Conservation (phyloP, 192 early-diverging fungal genomes). For the Coemansia sp. region DNA sequence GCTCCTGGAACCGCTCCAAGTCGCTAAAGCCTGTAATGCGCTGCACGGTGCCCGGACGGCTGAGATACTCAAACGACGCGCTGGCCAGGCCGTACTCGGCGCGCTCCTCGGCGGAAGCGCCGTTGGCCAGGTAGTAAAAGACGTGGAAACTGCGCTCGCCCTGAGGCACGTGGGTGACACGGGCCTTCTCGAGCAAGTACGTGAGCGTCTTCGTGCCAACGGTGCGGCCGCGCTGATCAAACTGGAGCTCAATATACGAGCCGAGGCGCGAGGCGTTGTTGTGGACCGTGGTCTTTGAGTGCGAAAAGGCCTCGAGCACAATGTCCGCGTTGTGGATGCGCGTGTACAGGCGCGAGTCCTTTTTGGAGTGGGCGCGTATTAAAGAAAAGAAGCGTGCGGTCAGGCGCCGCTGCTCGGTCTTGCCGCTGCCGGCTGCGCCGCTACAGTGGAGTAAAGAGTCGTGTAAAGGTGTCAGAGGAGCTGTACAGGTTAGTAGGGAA, state of each 20-base stretch:
- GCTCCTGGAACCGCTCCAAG: slow-evolving; percentile 57
- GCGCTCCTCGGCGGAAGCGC: slow-evolving; percentile 72
- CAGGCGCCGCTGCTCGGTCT: slow-evolving; percentile 69
- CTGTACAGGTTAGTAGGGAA: too few relatives aligned
- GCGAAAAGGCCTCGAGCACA: slow-evolving; percentile 83
- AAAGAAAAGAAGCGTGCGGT: slow-evolving; percentile 60
- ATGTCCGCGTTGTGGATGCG: slow-evolving; percentile 65
- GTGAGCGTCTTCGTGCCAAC: slow-evolving; percentile 80
- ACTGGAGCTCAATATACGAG: slow-evolving; percentile 81
- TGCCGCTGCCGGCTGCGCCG: slow-evolving; percentile 85
- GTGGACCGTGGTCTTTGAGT: slow-evolving; percentile 71
- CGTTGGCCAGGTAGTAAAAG: slow-evolving; percentile 87
- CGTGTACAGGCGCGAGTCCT: slow-evolving; percentile 61
- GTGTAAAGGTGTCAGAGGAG: too few relatives aligned
- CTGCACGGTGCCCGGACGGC: slow-evolving; percentile 55
- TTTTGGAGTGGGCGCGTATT: slow-evolving; percentile 68
- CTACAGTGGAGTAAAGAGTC: slow-evolving; percentile 45
- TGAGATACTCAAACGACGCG: slow-evolving; percentile 49
- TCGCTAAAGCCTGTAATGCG: slow-evolving; percentile 59
- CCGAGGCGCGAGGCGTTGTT: slow-evolving; percentile 81
- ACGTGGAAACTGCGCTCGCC: slow-evolving; percentile 88
- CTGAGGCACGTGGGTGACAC: slow-evolving; percentile 63
- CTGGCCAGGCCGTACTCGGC: slow-evolving; percentile 53
- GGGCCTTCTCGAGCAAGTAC: slow-evolving; percentile 83
- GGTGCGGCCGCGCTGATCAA: slow-evolving; percentile 80